Evolutionary conservation across 148 eudicot genomes (phyloP).

Genomic region (Camellia lanceoleosa): DNA sequence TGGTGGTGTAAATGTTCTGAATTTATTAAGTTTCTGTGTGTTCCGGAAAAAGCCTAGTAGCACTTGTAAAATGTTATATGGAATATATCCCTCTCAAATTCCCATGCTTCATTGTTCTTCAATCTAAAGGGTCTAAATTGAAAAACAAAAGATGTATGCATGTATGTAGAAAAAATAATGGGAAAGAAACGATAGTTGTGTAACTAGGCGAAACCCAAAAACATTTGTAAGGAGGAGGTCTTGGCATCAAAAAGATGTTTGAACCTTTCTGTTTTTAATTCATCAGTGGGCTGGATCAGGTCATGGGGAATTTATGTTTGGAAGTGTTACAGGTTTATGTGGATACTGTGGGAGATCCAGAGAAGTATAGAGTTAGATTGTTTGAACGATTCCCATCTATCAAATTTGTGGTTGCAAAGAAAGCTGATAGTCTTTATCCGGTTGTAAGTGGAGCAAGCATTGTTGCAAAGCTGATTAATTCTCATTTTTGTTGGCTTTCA

Average conservation of each 20-base stretch:
- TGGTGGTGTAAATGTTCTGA: not conserved
- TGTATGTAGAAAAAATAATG: not conserved
- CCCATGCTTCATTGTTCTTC: not conserved
- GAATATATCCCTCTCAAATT: not conserved
- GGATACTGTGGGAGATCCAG: conserved; percentile 97
- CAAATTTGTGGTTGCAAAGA: conserved; percentile 96
- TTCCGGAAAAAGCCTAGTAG: not conserved
- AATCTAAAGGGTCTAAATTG: not conserved
- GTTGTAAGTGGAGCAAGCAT: conserved; percentile 99
- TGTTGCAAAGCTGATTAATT: conserved; percentile 70
- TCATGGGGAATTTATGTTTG: not conserved
- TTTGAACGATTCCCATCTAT: conserved; percentile 78
- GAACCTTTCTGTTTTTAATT: not conserved
- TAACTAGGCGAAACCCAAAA: not conserved
- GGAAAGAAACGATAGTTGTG: not conserved
- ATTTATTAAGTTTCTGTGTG: not conserved
- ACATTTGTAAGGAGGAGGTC: not conserved
- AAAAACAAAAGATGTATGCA: not conserved
- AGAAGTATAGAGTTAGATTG: conserved; percentile 65
- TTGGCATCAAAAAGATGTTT: not conserved
- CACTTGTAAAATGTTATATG: not conserved
- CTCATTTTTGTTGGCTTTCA: conserved; percentile 1
- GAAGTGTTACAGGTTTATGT: conserved; percentile 66
- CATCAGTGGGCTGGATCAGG: not conserved
- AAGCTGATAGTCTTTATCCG: conserved; percentile 98